phyloP scores from a whole-genome alignment of 225 moss, liverwort and hornwort species.

The Pseudoscleropodium purum region DNA sequence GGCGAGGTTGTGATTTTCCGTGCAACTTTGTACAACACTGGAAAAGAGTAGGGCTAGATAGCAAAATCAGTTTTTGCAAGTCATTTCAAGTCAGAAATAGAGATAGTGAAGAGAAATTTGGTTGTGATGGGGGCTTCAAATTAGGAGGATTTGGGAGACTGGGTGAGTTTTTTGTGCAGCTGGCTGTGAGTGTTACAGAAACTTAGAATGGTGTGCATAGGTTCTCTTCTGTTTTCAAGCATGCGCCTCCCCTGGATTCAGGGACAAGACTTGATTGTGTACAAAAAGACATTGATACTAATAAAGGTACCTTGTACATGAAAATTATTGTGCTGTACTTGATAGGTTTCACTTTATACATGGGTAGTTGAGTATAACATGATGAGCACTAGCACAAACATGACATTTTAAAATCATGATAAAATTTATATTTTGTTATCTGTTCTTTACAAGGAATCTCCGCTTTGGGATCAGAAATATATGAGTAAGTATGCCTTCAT shows the following conservation, averaged over 20 bases:
- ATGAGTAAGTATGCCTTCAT: background rate
- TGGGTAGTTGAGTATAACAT: background rate
- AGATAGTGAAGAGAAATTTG: background rate
- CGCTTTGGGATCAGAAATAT: background rate
- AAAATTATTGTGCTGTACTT: background rate
- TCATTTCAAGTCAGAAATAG: background rate
- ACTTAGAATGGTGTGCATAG: constrained; percentile 15
- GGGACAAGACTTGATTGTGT: constrained; percentile 2
- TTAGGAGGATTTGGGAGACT: background rate
- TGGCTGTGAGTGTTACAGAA: background rate
- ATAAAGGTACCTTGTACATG: constrained; percentile 13
- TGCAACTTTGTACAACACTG: constrained; percentile 15
- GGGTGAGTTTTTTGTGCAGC: constrained; percentile 1
- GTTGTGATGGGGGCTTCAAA: background rate
- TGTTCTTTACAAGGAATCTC: background rate
- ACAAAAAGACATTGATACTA: constrained; percentile 6
- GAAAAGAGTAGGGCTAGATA: background rate
- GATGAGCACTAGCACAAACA: background rate
- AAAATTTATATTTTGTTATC: background rate
- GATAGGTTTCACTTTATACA: background rate
- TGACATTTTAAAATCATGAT: background rate
- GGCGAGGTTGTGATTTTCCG: background rate
- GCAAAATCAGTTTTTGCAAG: background rate
- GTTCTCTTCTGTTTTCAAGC: background rate
- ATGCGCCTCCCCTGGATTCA: background rate